A percentile compares a stretch with the other conserved stretches of the same genome.
phyloP scores from a whole-genome alignment of 1,284 basidiomycete genomes.

The Cystobasidiaceae sp. region DNA sequence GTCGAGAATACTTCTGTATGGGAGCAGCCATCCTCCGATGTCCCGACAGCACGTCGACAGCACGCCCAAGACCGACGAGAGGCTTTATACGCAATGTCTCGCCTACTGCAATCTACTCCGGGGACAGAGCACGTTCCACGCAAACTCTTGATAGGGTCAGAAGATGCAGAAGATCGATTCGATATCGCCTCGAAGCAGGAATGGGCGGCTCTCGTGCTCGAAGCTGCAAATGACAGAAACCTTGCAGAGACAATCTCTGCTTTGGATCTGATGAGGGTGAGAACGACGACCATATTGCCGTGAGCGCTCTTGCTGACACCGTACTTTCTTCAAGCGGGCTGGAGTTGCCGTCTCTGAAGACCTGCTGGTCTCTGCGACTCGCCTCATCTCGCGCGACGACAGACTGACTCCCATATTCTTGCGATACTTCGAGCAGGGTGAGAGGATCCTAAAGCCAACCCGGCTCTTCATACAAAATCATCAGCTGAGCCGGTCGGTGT shows the following conservation, averaged over 20 bases:
- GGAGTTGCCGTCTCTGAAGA: slow-evolving; percentile 2
- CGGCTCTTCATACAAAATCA: too few relatives aligned
- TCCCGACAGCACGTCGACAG: too few relatives aligned
- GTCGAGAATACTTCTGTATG: too few relatives aligned
- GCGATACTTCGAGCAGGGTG: slow-evolving; percentile 2
- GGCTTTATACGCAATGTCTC: neutral
- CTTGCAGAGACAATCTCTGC: neutral
- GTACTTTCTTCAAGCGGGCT: neutral
- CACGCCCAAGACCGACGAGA: neutral
- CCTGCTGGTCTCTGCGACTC: neutral
- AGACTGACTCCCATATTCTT: slow-evolving; percentile 7
- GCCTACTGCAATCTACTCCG: neutral
- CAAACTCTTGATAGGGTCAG: neutral
- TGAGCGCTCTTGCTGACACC: neutral
- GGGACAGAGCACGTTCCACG: neutral
- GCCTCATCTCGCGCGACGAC: neutral
- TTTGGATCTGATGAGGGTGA: slow-evolving; percentile 20
- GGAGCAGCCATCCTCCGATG: too few relatives aligned
- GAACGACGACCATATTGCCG: neutral
- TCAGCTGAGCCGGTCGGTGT: too few relatives aligned
- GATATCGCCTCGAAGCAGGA: slow-evolving; percentile 13
- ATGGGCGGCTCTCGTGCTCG: slow-evolving; percentile 14
- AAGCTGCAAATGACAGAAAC: slow-evolving; percentile 13
- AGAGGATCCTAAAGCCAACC: too few relatives aligned
- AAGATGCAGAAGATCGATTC: neutral